Base-by-base conservation (phyloP, 495 filamentous ascomycete species). In the Penicillium samsonianum region DNA sequence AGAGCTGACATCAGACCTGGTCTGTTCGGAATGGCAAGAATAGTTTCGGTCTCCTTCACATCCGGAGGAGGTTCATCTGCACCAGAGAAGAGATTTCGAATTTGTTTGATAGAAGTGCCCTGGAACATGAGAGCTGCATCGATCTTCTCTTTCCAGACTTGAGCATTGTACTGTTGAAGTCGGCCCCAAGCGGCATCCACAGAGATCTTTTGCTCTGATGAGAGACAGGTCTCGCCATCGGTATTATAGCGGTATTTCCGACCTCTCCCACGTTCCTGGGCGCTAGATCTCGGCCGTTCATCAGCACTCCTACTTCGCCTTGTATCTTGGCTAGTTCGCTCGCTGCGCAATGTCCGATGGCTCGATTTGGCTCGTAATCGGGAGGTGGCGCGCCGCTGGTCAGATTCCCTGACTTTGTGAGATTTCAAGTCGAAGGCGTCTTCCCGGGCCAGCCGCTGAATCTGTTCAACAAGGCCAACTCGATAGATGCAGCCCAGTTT, bases 401-500 rank as follows among this genome's bases (percentile, higher is more conserved):
- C 70, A 62, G 85, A 80, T 33, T 85, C 84, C 56, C 88, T 87
- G 40, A 99, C 84, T 65, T 88, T 92, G 61, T 90, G 92, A 6
- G 87, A 80, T 64, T 99, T 99, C 44, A 95, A 74, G 6, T 84
- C 73, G 73, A 92, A 98, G 0, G 94, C 93, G 42, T 96, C 90
- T 72, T 96, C 91, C 23, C 94, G 83, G 12, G 92, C 93, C 57
- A 92, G 74, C 14, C 94, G 83, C 66, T 97, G 93, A 66, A 85
- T 83, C 73, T 97, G 91, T 65, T 99, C 94, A 47, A 91, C 77
- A 22, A 96, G 75, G 2, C 95, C 94, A 20, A 87, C 82, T 6
- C 93, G 86, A 64, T 98, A 98, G 46, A 98, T 99, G 61, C 87
- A 82, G 1, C 91, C 90, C 20, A 99, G 80, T 65, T 96, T 96